Evolutionary conservation across 2,329 filamentous ascomycete genomes (phyloP), one percentile per base, ranked within the genome.

Genomic region (Phaeomoniella chlamydospora): DNA sequence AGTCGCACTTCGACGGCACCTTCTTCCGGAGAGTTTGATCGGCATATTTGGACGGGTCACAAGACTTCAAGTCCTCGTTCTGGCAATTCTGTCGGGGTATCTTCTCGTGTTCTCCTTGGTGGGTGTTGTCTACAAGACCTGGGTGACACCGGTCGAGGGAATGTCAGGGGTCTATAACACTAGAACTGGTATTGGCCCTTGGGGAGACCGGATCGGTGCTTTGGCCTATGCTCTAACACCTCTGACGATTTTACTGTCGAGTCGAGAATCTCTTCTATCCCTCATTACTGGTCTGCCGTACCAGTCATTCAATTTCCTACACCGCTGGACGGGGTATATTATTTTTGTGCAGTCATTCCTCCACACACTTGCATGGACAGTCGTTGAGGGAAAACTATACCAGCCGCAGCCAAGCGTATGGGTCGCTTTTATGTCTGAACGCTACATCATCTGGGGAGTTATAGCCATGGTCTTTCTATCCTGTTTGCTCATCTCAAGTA

Each of bases 291-390:
- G 81, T 1, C 64, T 86, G 1, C 79, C 81, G 0, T 83, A 84
- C 48, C 80, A 85, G 45, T 73, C 70, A 47, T 84, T 86, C 65
- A 77, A 80, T 54, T 86, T 86, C 49, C 59, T 86, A 14, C 80
- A 85, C 52, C 74, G 79, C 18, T 86, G 80, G 80, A 59, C 77
- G 0, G 80, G 81, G 4, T 78, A 79, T 41, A 65, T 86, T 47
- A 83, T 87, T 43, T 70, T 82, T 37, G 51, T 72, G 0, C 80
- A 86, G 50, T 69, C 72, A 2, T 56, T 65, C 6, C 54, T 86
- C 2, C 81, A 87, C 51, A 84, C 80, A 1, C 66, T 86, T 16
- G 69, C 65, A 37, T 86, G 80, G 80, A 72, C 67, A 16, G 50
- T 86, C 31, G 59, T 85, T 31, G 75, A 85, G 54, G 64, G 65